These are phyloP conservation scores for Ophiocordyceps australis DNA, from an alignment of 2,329 filamentous ascomycete genomes.

Conservation along the genomic window DNA sequence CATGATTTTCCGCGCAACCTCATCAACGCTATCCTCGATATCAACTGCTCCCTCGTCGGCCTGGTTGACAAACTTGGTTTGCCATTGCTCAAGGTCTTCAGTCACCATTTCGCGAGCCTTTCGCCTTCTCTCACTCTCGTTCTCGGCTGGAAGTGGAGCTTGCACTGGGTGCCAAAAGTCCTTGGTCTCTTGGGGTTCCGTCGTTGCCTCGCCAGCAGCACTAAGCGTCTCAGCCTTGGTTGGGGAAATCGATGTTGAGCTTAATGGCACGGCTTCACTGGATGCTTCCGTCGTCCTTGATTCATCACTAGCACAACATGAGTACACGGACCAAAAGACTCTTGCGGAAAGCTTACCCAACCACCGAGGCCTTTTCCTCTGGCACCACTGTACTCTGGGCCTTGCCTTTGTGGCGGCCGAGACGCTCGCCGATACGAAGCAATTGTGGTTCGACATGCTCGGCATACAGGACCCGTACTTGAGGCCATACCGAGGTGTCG, in stretches of 20 bases:
- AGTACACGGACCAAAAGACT: too few relatives aligned
- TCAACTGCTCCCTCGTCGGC: conserved; percentile 62
- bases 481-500: conserved; percentile 63
- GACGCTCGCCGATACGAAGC: conserved; percentile 73
- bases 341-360: too few relatives aligned
- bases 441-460: conserved; percentile 94
- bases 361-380: too few relatives aligned
- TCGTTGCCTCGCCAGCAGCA: too few relatives aligned
- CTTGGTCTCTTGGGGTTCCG: too few relatives aligned
- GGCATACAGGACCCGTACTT: conserved; percentile 60
- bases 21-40: conserved; percentile 51
- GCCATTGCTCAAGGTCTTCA: conserved; percentile 69
- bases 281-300: too few relatives aligned
- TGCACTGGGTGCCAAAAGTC: too few relatives aligned
- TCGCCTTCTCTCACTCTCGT: conserved; percentile 35
- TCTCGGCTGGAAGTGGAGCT: conserved; percentile 11
- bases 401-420: conserved; percentile 50
- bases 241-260: too few relatives aligned
- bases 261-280: too few relatives aligned
- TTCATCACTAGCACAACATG: too few relatives aligned
- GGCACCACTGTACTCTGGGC: conserved; percentile 12
- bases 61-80: conserved; percentile 71
- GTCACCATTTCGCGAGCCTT: conserved; percentile 49
- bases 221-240: too few relatives aligned
- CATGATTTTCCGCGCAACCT: conserved; percentile 37